phyloP scores from a whole-genome alignment of 1,284 basidiomycete species.

The Farysia itapuensis region DNA sequence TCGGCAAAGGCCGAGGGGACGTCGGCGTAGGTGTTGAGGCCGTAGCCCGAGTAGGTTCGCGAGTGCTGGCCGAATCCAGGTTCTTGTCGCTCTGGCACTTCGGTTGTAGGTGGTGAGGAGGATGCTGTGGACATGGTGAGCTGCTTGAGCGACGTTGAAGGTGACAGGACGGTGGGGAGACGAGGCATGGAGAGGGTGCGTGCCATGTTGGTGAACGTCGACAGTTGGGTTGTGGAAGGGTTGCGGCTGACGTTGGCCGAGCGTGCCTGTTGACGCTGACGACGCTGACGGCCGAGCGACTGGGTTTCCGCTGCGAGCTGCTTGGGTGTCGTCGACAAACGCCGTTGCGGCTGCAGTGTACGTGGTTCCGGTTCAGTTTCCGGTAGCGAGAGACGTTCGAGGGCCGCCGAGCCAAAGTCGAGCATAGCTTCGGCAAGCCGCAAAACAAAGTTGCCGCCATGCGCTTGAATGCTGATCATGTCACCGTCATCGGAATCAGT shows the following conservation, averaged over 20 bases:
- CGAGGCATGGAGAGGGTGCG: constrained; percentile 25
- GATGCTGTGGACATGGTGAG: background rate
- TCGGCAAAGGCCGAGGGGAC: background rate
- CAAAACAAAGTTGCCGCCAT: constrained; percentile 23
- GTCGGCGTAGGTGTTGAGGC: constrained; percentile 2
- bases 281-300: constrained; percentile 21
- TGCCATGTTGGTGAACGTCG: constrained; percentile 4
- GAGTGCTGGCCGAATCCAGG: background rate
- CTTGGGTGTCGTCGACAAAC: constrained; percentile 20
- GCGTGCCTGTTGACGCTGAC: constrained; percentile 9
- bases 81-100: background rate
- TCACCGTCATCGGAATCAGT: constrained; percentile 21
- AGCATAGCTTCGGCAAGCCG: constrained; percentile 30
- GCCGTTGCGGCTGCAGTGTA: constrained; percentile 11
- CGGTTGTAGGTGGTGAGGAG: background rate
- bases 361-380: constrained; percentile 1
- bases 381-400: constrained; percentile 13
- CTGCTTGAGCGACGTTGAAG: constrained; percentile 6
- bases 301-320: constrained; percentile 20
- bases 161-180: constrained; percentile 15
- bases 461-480: constrained; percentile 11
- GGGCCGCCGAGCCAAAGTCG: constrained; percentile 25
- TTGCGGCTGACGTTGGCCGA: constrained; percentile 6
- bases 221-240: background rate
- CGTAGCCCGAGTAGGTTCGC: background rate